Base-by-base conservation (phyloP, 2,329 filamentous ascomycete species). In the Cytospora mali region DNA sequence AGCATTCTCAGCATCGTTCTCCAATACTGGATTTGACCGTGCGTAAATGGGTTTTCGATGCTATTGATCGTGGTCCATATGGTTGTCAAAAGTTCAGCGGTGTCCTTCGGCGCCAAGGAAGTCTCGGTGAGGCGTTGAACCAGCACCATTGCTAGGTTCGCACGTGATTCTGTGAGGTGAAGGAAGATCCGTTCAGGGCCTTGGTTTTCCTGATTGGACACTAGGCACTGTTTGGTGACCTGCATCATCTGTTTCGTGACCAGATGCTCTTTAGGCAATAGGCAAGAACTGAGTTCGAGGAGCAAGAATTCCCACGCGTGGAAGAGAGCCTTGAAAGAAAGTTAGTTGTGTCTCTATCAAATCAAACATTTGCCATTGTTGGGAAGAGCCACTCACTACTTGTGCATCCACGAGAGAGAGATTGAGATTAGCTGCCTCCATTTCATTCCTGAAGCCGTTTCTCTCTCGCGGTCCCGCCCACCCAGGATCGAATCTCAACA, bases 361-460 rank as follows among this genome's bases (percentile, higher is more conserved):
- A 42, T 39, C 48, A 21, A 18, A n/a, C 28, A 2, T 29, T 58
- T 23, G 4, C 16, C 14, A 42, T n/a, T 6, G 25, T 14, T 25
- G 1, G 28, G 49, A 23, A 6, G 49, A 25, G 28, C 5, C 46
- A 79, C 88, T 77, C 80, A 91, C 88, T 67, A 95, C 88, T 78
- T 99, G 93, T 27, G 94, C 91, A 74, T 98, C 93, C 35, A 99
- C 92, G 35, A 97, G 81, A 27, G 93, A 96, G 58, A 99, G 75
- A 74, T 99, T 98, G 66, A 90, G 80, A 74, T 99, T 99, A 49
- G 94, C 95, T 65, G 88, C 87, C 70, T 88, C 85, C 76, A 99
- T 89, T 73, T 99, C 95, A 55, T 85, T 84, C 66, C 85, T 84
- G 76, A 96, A 96, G 0, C 93, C 93, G 69, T 89, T 84, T 50